phyloP scores from a whole-genome alignment of 2,329 filamentous ascomycete genomes.

The Botryotinia globosa region DNA sequence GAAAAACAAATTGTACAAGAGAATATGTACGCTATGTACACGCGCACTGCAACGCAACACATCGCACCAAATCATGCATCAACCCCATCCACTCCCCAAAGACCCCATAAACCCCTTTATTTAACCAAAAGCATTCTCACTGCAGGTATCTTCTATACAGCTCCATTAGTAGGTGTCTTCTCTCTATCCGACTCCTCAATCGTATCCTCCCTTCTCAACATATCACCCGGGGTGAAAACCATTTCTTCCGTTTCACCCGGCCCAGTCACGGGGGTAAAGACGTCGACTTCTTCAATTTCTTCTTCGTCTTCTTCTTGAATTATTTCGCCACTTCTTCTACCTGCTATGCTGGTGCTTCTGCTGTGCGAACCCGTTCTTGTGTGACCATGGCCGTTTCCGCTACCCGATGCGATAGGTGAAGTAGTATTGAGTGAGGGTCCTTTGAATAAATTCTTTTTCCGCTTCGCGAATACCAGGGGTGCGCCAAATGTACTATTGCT shows the following conservation, averaged over 20 bases:
- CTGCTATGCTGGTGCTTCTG: slow-evolving; percentile 61
- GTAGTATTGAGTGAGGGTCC: slow-evolving; percentile 62
- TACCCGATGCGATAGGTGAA: slow-evolving; percentile 25
- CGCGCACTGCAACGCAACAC: not conserved
- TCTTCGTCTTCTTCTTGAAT: slow-evolving; percentile 42
- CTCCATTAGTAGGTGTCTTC: slow-evolving; percentile 19
- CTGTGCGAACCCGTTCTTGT: slow-evolving; percentile 42
- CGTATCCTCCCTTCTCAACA: slow-evolving; percentile 7
- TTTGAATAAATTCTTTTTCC: slow-evolving; percentile 80
- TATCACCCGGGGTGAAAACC: slow-evolving; percentile 28
- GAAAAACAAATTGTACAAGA: slow-evolving; percentile 14
- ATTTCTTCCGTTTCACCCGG: slow-evolving; percentile 35
- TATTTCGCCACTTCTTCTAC: slow-evolving; percentile 69
- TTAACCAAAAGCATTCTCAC: not conserved
- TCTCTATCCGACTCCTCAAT: slow-evolving; percentile 18
- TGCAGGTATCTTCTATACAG: not conserved
- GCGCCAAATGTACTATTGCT: slow-evolving; percentile 53
- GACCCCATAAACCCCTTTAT: not conserved
- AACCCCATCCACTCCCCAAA: not conserved
- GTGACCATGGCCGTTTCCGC: slow-evolving; percentile 37
- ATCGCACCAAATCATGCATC: not conserved
- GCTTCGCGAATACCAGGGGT: slow-evolving; percentile 73
- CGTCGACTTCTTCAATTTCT: slow-evolving; percentile 41
- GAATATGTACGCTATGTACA: slow-evolving; percentile 17
- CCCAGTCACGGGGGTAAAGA: slow-evolving; percentile 50